A percentile compares a stretch with the other conserved stretches of the same genome.
Evolutionary conservation across 768 basidiomycete species (phyloP).

Genomic region (Boletus pseudo-olivaceus): DNA sequence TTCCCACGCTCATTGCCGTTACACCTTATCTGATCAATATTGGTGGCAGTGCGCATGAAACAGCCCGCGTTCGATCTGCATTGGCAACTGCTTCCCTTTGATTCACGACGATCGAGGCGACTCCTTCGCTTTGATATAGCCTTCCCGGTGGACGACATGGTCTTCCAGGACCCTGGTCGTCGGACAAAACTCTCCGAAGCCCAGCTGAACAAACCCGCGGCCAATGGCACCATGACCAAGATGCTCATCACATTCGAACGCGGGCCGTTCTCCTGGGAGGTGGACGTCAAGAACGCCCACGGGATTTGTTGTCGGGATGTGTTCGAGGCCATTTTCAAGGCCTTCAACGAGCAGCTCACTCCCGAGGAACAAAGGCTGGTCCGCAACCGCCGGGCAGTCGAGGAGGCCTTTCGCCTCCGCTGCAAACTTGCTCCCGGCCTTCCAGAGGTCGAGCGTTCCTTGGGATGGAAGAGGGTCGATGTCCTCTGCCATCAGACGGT

Average conservation of each 20-base stretch:
- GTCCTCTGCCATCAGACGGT: constrained; percentile 48
- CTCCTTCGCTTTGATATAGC: constrained; percentile 49
- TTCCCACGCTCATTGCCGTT: neutral
- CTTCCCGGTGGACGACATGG: constrained; percentile 37
- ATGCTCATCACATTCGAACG: constrained; percentile 46
- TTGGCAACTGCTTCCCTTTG: constrained; percentile 49
- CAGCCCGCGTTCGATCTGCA: constrained; percentile 39
- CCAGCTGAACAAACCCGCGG: constrained; percentile 43
- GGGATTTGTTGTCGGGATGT: constrained; percentile 57
- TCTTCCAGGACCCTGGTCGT: constrained; percentile 22
- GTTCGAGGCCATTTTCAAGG: constrained; percentile 53
- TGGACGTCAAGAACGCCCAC: constrained; percentile 40
- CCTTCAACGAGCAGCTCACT: constrained; percentile 44
- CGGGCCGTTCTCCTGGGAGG: constrained; percentile 36
- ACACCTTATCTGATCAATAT: constrained; percentile 30
- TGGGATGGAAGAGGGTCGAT: constrained; percentile 57
- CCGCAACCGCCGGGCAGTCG: constrained; percentile 31
- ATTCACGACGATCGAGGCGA: constrained; percentile 31
- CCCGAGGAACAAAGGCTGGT: constrained; percentile 40
- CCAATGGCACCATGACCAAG: constrained; percentile 41
- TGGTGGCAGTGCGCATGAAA: constrained; percentile 35
- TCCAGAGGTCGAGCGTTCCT: constrained; percentile 38
- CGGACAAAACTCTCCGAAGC: constrained; percentile 32
- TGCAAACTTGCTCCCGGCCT: constrained; percentile 42
- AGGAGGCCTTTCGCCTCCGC: constrained; percentile 43